Conservation (phyloP, 495 filamentous ascomycete genomes). For the Penicillium daleae region DNA sequence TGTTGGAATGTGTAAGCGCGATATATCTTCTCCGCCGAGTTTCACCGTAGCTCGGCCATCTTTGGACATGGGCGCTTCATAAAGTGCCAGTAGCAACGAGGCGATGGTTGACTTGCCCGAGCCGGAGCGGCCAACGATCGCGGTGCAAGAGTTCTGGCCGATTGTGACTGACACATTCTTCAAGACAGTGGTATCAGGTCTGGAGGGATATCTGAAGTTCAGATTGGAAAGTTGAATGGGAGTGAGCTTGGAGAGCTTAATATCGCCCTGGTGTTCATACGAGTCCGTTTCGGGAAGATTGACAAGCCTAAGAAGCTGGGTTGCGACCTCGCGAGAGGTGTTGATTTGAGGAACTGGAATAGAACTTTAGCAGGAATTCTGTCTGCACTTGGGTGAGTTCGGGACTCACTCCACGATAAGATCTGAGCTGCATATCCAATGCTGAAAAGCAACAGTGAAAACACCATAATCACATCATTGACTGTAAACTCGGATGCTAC, state of each 20-base stretch:
- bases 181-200: conserved; percentile 57
- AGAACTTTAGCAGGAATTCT: conserved; percentile 10
- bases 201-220: conserved; percentile 70
- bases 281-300: conserved; percentile 53
- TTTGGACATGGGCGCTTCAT: conserved; percentile 44
- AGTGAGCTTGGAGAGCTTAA: conserved; percentile 51
- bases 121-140: conserved; percentile 82
- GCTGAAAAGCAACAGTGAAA: conserved; percentile 83
- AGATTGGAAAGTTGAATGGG: conserved; percentile 65
- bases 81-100: conserved; percentile 71
- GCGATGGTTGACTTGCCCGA: conserved; percentile 89
- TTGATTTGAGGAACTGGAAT: conserved; percentile 74
- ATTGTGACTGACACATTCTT: conserved; percentile 64
- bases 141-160: conserved; percentile 61
- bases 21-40: conserved; percentile 59
- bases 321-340: conserved; percentile 70
- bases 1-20: conserved; percentile 58
- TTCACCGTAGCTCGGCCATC: conserved; percentile 46
- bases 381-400: not conserved
- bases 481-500: conserved; percentile 53
- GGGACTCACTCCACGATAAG: conserved; percentile 59
- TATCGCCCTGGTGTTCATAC: conserved; percentile 61
- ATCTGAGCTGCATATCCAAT: conserved; percentile 71
- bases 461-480: conserved; percentile 67
- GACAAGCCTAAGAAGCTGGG: conserved; percentile 73